These are phyloP conservation scores for Coemansia sp. DNA, from an alignment of 192 early-diverging fungal species.

Conservation along the genomic window DNA sequence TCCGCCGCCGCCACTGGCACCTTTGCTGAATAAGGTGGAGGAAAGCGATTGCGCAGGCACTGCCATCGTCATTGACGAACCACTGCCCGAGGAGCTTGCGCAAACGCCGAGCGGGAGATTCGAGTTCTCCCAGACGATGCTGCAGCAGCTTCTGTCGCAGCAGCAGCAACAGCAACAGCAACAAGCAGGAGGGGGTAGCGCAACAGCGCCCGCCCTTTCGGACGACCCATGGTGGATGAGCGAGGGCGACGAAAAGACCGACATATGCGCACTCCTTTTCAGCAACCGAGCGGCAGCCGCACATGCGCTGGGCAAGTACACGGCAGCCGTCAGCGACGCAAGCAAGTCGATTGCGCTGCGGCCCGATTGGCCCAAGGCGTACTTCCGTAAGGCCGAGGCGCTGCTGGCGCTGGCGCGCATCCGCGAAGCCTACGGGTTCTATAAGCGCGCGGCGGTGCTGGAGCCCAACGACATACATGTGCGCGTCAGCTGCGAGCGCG, in stretches of 20 bases:
- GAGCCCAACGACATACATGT: constrained; percentile 57
- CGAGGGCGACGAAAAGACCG: constrained; percentile 33
- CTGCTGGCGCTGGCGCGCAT: constrained; percentile 52
- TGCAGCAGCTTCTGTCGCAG: constrained; percentile 17
- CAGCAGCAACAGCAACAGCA: neutral
- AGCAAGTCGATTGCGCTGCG: constrained; percentile 24
- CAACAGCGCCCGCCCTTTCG: neutral
- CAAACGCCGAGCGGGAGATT: constrained; percentile 32
- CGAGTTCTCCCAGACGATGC: constrained; percentile 42
- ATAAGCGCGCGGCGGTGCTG: constrained; percentile 48
- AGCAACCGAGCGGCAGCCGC: constrained; percentile 49
- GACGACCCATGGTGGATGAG: constrained; percentile 27
- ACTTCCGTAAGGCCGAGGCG: constrained; percentile 65
- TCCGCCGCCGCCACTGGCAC: neutral
- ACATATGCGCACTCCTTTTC: constrained; percentile 40
- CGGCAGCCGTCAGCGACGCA: constrained; percentile 41
- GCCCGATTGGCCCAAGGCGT: constrained; percentile 56
- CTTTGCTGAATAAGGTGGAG: neutral
- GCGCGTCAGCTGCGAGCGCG: constrained; percentile 54
- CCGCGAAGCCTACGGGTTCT: constrained; percentile 54
- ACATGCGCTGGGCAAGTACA: constrained; percentile 41
- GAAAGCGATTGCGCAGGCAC: neutral
- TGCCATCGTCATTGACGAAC: constrained; percentile 38
- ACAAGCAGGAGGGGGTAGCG: neutral
- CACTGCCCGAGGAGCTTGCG: constrained; percentile 28